Conservation (phyloP, 805 yeast species). For the Cyberlindnera galapagoensis region DNA sequence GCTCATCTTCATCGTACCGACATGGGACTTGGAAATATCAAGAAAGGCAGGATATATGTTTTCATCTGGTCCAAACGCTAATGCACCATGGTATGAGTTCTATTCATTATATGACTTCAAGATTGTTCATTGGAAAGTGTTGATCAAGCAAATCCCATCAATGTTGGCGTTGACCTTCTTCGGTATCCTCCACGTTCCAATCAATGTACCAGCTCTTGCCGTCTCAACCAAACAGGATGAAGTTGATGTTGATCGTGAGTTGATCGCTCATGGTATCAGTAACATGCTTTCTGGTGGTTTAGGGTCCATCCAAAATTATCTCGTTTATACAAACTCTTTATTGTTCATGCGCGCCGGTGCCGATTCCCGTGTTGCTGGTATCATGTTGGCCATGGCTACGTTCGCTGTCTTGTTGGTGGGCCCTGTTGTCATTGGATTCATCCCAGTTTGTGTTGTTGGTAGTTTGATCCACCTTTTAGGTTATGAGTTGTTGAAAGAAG, state of each 20-base stretch:
- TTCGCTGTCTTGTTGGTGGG: slow-evolving; percentile 78
- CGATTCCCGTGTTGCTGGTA: slow-evolving; percentile 80
- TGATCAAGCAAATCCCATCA: slow-evolving; percentile 71
- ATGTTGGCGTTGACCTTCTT: slow-evolving; percentile 95
- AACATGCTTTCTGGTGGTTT: slow-evolving; percentile 75
- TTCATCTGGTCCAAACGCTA: slow-evolving; percentile 24
- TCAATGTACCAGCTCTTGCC: slow-evolving; percentile 95
- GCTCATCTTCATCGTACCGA: slow-evolving; percentile 57
- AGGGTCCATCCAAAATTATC: slow-evolving; percentile 90
- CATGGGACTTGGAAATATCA: slow-evolving; percentile 52
- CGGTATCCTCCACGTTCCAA: slow-evolving; percentile 94
- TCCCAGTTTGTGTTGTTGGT: slow-evolving; percentile 95
- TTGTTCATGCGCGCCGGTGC: slow-evolving; percentile 93
- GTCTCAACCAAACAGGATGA: slow-evolving; percentile 79
- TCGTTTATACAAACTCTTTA: slow-evolving; percentile 91
- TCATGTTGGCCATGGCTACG: slow-evolving; percentile 82
- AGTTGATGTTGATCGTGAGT: slow-evolving; percentile 85
- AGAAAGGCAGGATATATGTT: slow-evolving; percentile 85
- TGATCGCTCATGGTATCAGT: slow-evolving; percentile 91
- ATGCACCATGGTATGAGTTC: slow-evolving; percentile 87
- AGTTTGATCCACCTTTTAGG: slow-evolving; percentile 86
- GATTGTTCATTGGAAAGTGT: slow-evolving; percentile 67
- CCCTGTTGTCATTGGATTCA: slow-evolving; percentile 86
- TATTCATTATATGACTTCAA: slow-evolving; percentile 65
- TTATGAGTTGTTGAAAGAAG: slow-evolving; percentile 82